Evolutionary conservation across 1,284 basidiomycete genomes (phyloP).

Genomic region (Macrocybe sp.): DNA sequence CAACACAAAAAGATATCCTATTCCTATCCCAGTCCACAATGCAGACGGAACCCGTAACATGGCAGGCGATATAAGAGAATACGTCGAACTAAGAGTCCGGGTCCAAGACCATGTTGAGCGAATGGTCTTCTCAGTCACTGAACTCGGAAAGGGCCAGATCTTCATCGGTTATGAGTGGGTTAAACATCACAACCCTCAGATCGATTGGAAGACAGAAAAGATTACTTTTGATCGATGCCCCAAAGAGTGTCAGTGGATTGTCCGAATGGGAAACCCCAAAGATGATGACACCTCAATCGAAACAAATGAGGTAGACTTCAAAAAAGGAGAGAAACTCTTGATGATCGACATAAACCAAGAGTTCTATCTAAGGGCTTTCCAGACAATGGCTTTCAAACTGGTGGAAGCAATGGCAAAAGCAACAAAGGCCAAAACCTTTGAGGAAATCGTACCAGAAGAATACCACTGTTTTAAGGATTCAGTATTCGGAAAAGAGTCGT

Average conservation of each 20-base stretch:
- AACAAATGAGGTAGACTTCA: background rate
- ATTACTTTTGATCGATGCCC: no score
- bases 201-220: no score
- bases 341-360: background rate
- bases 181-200: background rate
- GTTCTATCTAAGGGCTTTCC: background rate
- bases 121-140: slow-evolving; percentile 16
- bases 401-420: background rate
- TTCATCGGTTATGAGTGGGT: slow-evolving; percentile 16
- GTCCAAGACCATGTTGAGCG: slow-evolving; percentile 14
- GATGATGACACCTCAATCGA: background rate
- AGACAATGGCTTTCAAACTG: background rate
- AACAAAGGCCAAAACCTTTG: background rate
- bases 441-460: slow-evolving; percentile 3
- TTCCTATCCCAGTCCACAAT: slow-evolving; percentile 19
- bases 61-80: slow-evolving; percentile 13
- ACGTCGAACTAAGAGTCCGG: slow-evolving; percentile 9
- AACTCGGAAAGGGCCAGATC: slow-evolving; percentile 13
- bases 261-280: background rate
- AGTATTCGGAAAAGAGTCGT: slow-evolving; percentile 13
- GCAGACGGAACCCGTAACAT: slow-evolving; percentile 18
- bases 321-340: background rate
- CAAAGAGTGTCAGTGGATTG: background rate
- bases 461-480: slow-evolving; percentile 9
- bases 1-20: slow-evolving; percentile 5